These are phyloP conservation scores for Anisodus tanguticus DNA, from an alignment of 257 asterid genomes.

Conservation along the genomic window DNA sequence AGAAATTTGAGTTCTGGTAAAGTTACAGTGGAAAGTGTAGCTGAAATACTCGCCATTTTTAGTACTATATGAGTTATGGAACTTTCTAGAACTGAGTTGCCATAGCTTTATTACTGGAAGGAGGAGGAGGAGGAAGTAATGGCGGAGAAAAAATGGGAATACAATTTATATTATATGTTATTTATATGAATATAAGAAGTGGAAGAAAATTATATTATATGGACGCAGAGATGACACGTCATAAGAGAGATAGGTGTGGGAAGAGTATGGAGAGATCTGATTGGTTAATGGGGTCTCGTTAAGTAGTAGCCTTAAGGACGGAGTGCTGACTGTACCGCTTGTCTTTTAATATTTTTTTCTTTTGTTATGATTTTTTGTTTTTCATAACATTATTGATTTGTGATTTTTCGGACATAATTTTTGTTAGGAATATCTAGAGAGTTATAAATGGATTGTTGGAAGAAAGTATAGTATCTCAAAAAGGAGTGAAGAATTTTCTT, in stretches of 20 bases:
- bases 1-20: conserved; percentile 46
- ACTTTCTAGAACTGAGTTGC: background rate
- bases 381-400: background rate
- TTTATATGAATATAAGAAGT: background rate
- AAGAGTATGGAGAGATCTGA: conserved; percentile 27
- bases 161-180: background rate
- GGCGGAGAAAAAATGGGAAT: conserved; percentile 40
- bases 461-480: no score
- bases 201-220: conserved; percentile 40
- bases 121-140: conserved; percentile 20
- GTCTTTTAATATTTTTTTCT: background rate
- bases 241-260: conserved; percentile 33
- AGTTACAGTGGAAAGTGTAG: conserved; percentile 44
- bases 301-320: background rate
- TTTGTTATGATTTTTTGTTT: background rate
- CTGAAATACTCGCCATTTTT: conserved; percentile 51
- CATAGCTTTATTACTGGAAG: background rate
- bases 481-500: no score
- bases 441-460: no score
- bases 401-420: background rate
- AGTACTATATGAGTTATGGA: background rate
- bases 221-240: conserved; percentile 47
- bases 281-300: background rate
- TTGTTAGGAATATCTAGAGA: no score
- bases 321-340: background rate